Percentiles rank a stretch among this genome's conserved stretches.
These are phyloP conservation scores for Oryza nivara DNA, from an alignment of 176 grass and related monocot species.

Conservation along the genomic window DNA sequence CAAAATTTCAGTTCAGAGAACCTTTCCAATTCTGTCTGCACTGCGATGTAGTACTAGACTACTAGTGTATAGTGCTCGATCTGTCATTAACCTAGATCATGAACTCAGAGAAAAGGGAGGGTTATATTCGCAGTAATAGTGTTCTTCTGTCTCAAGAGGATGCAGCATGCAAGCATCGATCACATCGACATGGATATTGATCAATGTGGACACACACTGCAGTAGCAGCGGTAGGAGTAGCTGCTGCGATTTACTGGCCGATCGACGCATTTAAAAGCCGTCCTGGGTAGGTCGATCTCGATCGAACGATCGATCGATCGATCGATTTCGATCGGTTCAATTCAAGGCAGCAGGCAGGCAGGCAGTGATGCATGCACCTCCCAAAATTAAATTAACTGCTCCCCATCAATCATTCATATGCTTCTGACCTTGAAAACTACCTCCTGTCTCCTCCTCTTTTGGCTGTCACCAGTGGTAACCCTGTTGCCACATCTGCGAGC, in stretches of 20 bases:
- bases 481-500: background rate
- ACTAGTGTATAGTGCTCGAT: no score
- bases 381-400: background rate
- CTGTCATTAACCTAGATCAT: background rate
- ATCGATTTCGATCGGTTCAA: background rate
- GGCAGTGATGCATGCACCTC: background rate
- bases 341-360: conserved; percentile 20
- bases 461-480: background rate
- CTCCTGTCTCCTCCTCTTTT: background rate
- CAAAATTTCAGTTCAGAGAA: no score
- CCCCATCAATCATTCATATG: background rate
- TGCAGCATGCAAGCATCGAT: no score
- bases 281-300: conserved; percentile 35
- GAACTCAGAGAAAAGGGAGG: no score
- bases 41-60: background rate
- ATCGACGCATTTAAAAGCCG: conserved; percentile 44
- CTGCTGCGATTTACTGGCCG: background rate
- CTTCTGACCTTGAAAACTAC: background rate
- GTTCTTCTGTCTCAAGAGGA: no score
- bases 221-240: no score
- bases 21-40: background rate
- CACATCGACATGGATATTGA: background rate
- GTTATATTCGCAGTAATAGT: no score
- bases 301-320: background rate
- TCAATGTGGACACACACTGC: background rate